Evolutionary conservation across 2,329 filamentous ascomycete species (phyloP).

Genomic region (Xylariales sp.): DNA sequence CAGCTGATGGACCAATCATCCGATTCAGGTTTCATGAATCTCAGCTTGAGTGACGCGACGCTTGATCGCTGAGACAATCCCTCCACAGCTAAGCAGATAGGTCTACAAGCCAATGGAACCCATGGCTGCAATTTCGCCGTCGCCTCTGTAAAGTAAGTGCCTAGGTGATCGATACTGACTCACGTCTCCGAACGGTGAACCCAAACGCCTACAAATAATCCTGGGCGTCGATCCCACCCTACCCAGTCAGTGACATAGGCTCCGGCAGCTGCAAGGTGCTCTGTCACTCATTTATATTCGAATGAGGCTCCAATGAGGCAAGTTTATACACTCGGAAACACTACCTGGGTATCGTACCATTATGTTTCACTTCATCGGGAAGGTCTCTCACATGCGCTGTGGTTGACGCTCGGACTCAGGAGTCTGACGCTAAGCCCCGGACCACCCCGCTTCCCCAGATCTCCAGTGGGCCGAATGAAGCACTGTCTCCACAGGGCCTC

Average conservation of each 20-base stretch:
- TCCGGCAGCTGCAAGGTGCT: conserved; percentile 2
- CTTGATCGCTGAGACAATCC: conserved; percentile 1
- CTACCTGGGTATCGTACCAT: neutral
- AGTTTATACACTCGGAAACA: neutral
- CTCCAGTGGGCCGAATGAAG: conserved; percentile 6
- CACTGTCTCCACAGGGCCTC: conserved; percentile 7
- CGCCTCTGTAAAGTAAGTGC: neutral
- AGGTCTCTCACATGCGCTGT: conserved; percentile 4
- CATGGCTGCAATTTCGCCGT: conserved; percentile 7
- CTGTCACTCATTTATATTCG: conserved; percentile 3
- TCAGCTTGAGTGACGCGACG: conserved; percentile 14
- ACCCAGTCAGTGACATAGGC: neutral
- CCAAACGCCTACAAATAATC: conserved; percentile 2
- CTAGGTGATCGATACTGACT: neutral
- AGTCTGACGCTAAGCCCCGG: conserved; percentile 7
- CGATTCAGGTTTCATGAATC: conserved; percentile 14
- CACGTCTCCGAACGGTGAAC: neutral
- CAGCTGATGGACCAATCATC: conserved; percentile 21
- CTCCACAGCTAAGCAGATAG: conserved; percentile 3
- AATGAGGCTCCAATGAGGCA: neutral
- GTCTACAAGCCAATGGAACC: conserved; percentile 1
- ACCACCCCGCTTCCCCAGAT: conserved; percentile 7
- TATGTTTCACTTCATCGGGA: neutral
- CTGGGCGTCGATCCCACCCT: conserved; percentile 1
- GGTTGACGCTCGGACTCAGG: conserved; percentile 1